Base-by-base conservation (phyloP, 2,329 filamentous ascomycete genomes). In the Metarhizium robertsii region DNA sequence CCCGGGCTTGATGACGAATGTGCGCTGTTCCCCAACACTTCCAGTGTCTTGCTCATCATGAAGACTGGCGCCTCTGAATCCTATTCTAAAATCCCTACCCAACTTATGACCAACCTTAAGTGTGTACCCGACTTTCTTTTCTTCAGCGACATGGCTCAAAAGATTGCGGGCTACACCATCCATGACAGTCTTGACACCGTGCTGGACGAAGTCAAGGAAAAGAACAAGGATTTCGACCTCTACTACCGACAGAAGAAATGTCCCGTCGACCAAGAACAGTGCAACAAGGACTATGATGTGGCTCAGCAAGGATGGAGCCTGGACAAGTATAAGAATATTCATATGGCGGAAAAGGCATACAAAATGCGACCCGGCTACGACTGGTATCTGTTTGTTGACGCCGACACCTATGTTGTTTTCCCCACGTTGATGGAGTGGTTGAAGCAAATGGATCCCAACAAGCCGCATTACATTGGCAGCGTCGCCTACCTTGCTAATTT, bases 241-340 rank as follows among this genome's bases (percentile, higher is more conserved):
- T 79, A 78, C 59, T 67, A 66, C 13, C 69, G 68, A 29, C 76
- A 78, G 62, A 63, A 75, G 50, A 65, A 72, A 47, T 80, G 78
- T 58, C 67, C 70, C 30, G 64, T 72, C 52, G 72, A 75, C 40
- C 73, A 76, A 49, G 73, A 74, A 47, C 73, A 71, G 53, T 76
- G 78, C 60, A 72, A 72, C 57, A 69, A 66, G 64, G 38, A 58
- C 55, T 55, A 60, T 53, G 54, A 65, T 50, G 55, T 56, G 6
- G 58, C 57, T 55, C 55, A 62, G 58, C 67, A 73, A 25, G 73
- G 72, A 1, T 84, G 80, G 81, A 72, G 69, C 18, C 65, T 84
- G 43, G 81, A 84, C 69, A 83, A 82, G 68, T 84, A 81, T 70
- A 84, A 84, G 67, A 83, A 81, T 64, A 70, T 82, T 49, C 80